These are phyloP conservation scores for Spiraea crenata DNA, from an alignment of 331 rosid species.

Conservation along the genomic window DNA sequence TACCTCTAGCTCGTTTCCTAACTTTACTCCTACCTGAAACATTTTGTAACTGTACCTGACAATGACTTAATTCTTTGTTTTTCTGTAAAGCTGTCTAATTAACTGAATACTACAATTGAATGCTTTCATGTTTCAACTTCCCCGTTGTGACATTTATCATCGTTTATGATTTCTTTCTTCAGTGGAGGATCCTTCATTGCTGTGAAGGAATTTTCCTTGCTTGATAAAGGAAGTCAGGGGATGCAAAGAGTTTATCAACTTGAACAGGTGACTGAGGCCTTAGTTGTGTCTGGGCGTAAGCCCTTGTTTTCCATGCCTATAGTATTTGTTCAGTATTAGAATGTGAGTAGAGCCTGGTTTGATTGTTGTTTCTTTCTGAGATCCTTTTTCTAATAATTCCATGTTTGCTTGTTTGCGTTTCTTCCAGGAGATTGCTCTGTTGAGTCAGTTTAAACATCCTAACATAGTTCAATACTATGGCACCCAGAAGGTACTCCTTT, in stretches of 20 bases:
- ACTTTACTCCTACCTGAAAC: neutral
- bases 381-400: slow-evolving; percentile 22
- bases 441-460: slow-evolving; percentile 90
- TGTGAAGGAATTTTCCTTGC: slow-evolving; percentile 93
- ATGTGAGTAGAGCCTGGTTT: slow-evolving; percentile 17
- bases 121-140: neutral
- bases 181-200: slow-evolving; percentile 85
- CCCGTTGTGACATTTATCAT: neutral
- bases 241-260: slow-evolving; percentile 77
- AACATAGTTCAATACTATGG: slow-evolving; percentile 91
- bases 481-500: slow-evolving; percentile 63
- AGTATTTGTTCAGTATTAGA: slow-evolving; percentile 8
- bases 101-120: neutral
- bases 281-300: slow-evolving; percentile 17
- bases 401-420: slow-evolving; percentile 26
- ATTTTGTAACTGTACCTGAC: neutral
- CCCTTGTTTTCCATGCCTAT: slow-evolving; percentile 3
- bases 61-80: neutral
- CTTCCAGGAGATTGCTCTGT: slow-evolving; percentile 84
- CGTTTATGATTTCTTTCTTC: slow-evolving; percentile 14
- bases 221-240: slow-evolving; percentile 80
- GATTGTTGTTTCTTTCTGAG: slow-evolving; percentile 6
- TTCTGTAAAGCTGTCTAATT: neutral
- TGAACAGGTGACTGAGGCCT: slow-evolving; percentile 66
- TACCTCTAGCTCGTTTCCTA: too few species aligned